phyloP scores from a whole-genome alignment of 2,329 filamentous ascomycete species.

The Shiraia bambusicola region DNA sequence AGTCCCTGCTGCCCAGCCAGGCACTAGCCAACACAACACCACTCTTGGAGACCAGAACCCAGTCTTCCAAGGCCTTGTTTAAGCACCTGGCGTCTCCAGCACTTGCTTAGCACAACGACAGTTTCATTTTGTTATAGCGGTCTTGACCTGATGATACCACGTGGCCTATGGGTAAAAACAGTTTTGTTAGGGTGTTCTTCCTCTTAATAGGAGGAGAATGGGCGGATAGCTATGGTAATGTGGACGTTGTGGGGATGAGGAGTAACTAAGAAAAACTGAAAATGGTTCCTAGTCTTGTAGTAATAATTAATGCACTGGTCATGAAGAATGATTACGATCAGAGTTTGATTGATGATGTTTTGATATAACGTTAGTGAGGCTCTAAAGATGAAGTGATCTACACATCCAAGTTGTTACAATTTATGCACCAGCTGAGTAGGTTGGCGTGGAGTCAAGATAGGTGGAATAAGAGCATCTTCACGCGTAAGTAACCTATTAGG shows the following conservation, averaged over 20 bases:
- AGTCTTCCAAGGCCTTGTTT: slow-evolving; percentile 44
- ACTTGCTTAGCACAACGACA: slow-evolving; percentile 24
- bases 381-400: too few species aligned
- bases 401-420: too few species aligned
- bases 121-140: slow-evolving; percentile 20
- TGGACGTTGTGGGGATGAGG: slow-evolving; percentile 3
- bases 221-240: slow-evolving; percentile 15
- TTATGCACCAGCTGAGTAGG: too few species aligned
- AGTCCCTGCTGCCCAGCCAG: slow-evolving; percentile 13
- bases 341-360: not conserved
- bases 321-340: not conserved
- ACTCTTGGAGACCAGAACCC: slow-evolving; percentile 48
- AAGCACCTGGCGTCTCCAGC: slow-evolving; percentile 9
- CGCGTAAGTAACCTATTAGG: too few species aligned
- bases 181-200: slow-evolving; percentile 7
- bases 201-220: not conserved
- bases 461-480: too few species aligned
- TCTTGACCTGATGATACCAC: slow-evolving; percentile 35
- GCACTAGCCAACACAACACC: slow-evolving; percentile 35
- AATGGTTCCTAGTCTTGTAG: slow-evolving; percentile 11
- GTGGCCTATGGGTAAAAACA: slow-evolving; percentile 21
- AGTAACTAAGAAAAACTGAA: slow-evolving; percentile 4
- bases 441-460: too few species aligned
- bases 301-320: slow-evolving; percentile 23
- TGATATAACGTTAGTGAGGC: too few species aligned